phyloP scores from a whole-genome alignment of 2,329 filamentous ascomycete species.

The Chaetomium strumarium region DNA sequence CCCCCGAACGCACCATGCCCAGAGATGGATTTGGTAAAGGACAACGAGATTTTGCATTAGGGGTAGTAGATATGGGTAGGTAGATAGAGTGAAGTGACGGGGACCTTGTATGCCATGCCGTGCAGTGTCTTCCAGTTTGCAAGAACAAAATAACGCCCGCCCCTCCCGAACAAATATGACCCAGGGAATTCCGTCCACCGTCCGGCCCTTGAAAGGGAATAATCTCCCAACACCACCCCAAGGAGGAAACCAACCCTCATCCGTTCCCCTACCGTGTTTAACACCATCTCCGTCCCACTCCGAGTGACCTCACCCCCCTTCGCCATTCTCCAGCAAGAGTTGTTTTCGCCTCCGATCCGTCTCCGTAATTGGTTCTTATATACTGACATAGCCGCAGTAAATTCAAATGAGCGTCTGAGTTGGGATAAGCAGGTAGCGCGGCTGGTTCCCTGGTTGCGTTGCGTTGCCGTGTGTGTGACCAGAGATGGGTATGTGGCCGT shows the following conservation, averaged over 20 bases:
- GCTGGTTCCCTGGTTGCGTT: background rate
- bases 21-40: background rate
- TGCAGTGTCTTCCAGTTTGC: background rate
- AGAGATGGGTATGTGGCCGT: no score
- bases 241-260: background rate
- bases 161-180: slow-evolving; percentile 2
- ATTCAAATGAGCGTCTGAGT: background rate
- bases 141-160: slow-evolving; percentile 9
- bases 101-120: slow-evolving; percentile 6
- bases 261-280: background rate
- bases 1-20: no score
- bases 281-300: background rate
- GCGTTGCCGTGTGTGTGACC: background rate
- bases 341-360: background rate
- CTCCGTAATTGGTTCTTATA: slow-evolving; percentile 4
- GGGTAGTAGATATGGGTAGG: background rate
- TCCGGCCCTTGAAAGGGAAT: background rate
- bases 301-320: background rate
- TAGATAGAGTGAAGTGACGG: slow-evolving; percentile 4
- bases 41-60: slow-evolving; percentile 7
- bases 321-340: background rate
- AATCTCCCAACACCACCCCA: slow-evolving; percentile 3
- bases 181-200: slow-evolving; percentile 3
- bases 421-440: no score
- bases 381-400: background rate